These are phyloP conservation scores for Penicillium capsulatum DNA, from an alignment of 2,329 filamentous ascomycete species.

Conservation along the genomic window DNA sequence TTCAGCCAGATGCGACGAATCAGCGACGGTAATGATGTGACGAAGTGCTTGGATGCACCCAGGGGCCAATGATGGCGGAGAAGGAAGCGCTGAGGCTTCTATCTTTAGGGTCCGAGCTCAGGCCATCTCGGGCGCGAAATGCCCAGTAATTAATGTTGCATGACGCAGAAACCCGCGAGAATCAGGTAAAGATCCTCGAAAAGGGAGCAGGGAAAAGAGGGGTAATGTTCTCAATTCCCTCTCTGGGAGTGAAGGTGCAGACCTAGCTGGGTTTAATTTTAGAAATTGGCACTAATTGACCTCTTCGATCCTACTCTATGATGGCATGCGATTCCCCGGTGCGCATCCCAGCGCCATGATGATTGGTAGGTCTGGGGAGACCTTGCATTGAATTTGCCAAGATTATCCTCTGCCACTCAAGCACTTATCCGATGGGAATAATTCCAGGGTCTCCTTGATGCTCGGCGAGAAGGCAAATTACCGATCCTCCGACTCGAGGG, in stretches of 20 bases:
- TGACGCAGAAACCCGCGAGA: not conserved
- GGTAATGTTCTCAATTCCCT: not conserved
- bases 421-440: too few relatives aligned
- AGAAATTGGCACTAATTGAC: not conserved
- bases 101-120: not conserved
- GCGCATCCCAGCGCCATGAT: not conserved
- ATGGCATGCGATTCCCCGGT: too few relatives aligned
- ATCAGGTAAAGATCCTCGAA: not conserved
- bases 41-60: too few relatives aligned
- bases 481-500: too few relatives aligned
- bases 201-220: not conserved
- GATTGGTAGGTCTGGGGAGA: too few relatives aligned
- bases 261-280: not conserved
- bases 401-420: too few relatives aligned
- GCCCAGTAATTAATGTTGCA: not conserved
- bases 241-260: not conserved
- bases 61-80: not conserved
- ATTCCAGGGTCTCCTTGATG: too few relatives aligned
- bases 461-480: too few relatives aligned
- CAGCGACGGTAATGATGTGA: not conserved
- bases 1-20: not conserved
- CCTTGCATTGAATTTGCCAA: too few relatives aligned
- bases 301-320: too few relatives aligned
- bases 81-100: not conserved
- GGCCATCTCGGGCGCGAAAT: not conserved